These are phyloP conservation scores for Umbelopsis isabellina DNA, from an alignment of 192 early-diverging fungal species.

Conservation along the genomic window DNA sequence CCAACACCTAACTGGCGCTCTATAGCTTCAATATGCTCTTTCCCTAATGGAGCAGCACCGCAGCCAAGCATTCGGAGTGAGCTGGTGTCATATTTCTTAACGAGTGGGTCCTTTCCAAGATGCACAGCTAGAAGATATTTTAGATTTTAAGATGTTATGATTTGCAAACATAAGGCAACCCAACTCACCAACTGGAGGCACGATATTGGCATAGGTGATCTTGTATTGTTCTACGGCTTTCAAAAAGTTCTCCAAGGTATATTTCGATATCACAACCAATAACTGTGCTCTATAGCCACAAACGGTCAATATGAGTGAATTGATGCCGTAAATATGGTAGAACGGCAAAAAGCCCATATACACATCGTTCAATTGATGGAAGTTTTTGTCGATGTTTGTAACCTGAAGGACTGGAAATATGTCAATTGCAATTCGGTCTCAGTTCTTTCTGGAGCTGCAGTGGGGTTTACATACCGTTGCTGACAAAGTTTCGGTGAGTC, in stretches of 20 bases:
- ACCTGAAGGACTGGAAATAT: not conserved
- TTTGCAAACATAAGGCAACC: not conserved
- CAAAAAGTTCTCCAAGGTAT: constrained; percentile 66
- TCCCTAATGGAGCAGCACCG: constrained; percentile 83
- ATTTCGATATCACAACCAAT: constrained; percentile 79
- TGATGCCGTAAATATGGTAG: constrained; percentile 74
- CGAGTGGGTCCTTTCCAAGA: constrained; percentile 76
- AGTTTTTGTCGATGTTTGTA: not conserved
- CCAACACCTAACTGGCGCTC: constrained; percentile 49
- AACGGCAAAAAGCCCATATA: constrained; percentile 71
- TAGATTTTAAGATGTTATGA: constrained; percentile 19
- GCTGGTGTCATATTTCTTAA: constrained; percentile 70
- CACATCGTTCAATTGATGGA: constrained; percentile 20
- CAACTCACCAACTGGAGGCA: constrained; percentile 38
- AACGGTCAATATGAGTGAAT: constrained; percentile 49
- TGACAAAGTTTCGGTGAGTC: constrained; percentile 38
- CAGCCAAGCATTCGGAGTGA: constrained; percentile 66
- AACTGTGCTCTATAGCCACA: constrained; percentile 52
- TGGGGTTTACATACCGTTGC: constrained; percentile 17
- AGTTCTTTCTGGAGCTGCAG: not conserved
- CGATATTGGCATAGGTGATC: constrained; percentile 52
- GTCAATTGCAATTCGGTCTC: not conserved
- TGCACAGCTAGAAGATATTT: constrained; percentile 62
- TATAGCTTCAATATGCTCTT: constrained; percentile 65
- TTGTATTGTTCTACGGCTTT: constrained; percentile 69